Percentiles rank a stretch among this genome's conserved stretches.
Evolutionary conservation across 352 stramenopile genomes (phyloP).

Genomic region (Pseudoperonospora humuli): DNA sequence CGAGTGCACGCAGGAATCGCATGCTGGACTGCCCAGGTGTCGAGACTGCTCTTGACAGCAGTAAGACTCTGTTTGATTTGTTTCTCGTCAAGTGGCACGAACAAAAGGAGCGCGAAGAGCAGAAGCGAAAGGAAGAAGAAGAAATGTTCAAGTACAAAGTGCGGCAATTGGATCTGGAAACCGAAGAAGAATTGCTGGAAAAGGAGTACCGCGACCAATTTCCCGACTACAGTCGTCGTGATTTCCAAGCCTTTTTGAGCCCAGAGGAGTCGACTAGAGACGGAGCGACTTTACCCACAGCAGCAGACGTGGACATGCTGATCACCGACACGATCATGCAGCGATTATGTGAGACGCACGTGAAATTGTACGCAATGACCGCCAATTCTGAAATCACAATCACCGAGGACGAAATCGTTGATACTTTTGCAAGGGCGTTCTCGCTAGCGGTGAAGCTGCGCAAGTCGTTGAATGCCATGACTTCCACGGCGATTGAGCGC

Average conservation of each 20-base stretch:
- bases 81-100: slow-evolving; percentile 84
- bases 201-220: slow-evolving; percentile 89
- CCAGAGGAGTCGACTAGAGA: slow-evolving; percentile 25
- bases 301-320: slow-evolving; percentile 35
- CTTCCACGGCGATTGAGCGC: slow-evolving; percentile 35
- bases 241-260: slow-evolving; percentile 64
- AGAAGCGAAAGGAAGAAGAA: slow-evolving; percentile 65
- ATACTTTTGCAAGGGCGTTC: slow-evolving; percentile 62
- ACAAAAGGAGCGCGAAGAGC: slow-evolving; percentile 67
- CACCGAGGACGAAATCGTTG: slow-evolving; percentile 40
- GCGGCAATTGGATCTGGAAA: slow-evolving; percentile 70
- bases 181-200: slow-evolving; percentile 80
- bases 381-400: slow-evolving; percentile 36
- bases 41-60: slow-evolving; percentile 43
- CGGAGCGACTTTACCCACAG: slow-evolving; percentile 2
- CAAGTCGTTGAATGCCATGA: slow-evolving; percentile 52
- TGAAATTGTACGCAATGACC: slow-evolving; percentile 56
- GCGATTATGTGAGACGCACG: slow-evolving; percentile 60
- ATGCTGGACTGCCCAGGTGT: slow-evolving; percentile 16
- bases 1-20: slow-evolving; percentile 15
- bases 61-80: slow-evolving; percentile 69
- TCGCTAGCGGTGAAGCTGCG: slow-evolving; percentile 60
- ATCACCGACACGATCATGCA: slow-evolving; percentile 72
- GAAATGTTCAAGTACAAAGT: slow-evolving; percentile 84
- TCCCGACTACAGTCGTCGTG: slow-evolving; percentile 80